Conservation (phyloP, 306 rosid species). For the Lathyrus aphaca region DNA sequence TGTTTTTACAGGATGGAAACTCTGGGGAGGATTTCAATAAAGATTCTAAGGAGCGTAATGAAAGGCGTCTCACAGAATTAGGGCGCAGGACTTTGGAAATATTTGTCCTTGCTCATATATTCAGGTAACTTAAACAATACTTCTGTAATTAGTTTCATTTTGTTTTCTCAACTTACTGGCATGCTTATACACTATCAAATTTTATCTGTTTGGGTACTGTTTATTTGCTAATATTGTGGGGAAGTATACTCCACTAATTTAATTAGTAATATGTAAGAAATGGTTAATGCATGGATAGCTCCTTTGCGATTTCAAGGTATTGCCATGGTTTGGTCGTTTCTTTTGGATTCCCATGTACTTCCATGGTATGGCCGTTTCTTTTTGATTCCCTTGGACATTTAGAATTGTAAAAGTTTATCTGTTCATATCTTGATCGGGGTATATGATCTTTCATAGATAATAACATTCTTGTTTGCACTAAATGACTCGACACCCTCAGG, state of each 20-base stretch:
- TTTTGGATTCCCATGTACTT: neutral
- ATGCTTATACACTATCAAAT: slow-evolving; percentile 10
- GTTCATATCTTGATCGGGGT: neutral
- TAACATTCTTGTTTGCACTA: neutral
- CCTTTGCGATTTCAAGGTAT: neutral
- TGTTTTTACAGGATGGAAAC: slow-evolving; percentile 72
- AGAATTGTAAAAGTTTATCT: neutral
- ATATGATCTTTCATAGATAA: neutral
- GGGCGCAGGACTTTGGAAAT: slow-evolving; percentile 99
- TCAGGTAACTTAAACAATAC: slow-evolving; percentile 55
- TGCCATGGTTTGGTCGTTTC: slow-evolving; percentile 7
- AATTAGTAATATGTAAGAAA: neutral
- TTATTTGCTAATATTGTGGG: neutral
- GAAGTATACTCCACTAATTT: slow-evolving; percentile 2
- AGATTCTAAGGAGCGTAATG: slow-evolving; percentile 92
- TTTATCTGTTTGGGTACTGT: slow-evolving; percentile 13
- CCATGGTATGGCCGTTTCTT: neutral
- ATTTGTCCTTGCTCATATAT: slow-evolving; percentile 94
- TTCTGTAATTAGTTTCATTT: slow-evolving; percentile 18
- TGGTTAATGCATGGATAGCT: slow-evolving; percentile 6
- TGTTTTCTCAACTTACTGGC: slow-evolving; percentile 30
- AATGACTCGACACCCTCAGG: neutral
- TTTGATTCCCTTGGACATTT: neutral
- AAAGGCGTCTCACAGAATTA: slow-evolving; percentile 92
- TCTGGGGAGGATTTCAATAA: slow-evolving; percentile 96